Base-by-base conservation (phyloP, 1,139 yeast species). In the Saccharomyces hybrid region DNA sequence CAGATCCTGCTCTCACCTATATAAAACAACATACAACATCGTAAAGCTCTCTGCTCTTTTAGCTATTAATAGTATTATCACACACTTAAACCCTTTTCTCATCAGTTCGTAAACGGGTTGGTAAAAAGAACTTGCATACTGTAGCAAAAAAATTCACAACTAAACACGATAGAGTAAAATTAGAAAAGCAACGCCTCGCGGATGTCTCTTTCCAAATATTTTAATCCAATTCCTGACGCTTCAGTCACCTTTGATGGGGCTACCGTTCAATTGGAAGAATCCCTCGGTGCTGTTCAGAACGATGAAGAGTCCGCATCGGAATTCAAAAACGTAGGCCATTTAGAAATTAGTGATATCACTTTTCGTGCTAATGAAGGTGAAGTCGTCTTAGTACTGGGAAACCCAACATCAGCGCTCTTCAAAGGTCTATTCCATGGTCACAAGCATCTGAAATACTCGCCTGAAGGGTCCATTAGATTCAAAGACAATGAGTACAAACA, bases 381-480 rank as follows among this genome's bases (percentile, higher is more conserved):
- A 61, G 60, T 60, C 62, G 69, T 52, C 52, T 49, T 56, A 58
- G 62, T 54, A 25, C 57, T 56, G 64, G 74, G 58, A 53, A 57
- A 58, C 4, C 61, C 64, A 32, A 54, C 65, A 9, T 64, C 67
- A 2, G 58, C 55, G 13, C 54, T 63, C 25, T 61, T 63, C 49
- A 57, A 59, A 46, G 53, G 63, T 8, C 48, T 62, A 16, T 62
- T 62, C 32, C 60, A 57, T 47, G 61, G 59, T 32, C 57, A 59
- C 50, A 55, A 58, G 28, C 61, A 63, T 52, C 60, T 68, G 34
- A 70, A 66, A 49, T 73, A 72, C 55, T 67, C 48, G 65, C 75
- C 51, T 64, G 65, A 28, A 66, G 70, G 60, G 58, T 63, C 60
- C 42, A 47, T 49, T 61, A 63, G 32, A 54, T 65, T 55, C 60